Evolutionary conservation across 2,329 filamentous ascomycete species (phyloP).

Genomic region (Podosphaera aphanis): DNA sequence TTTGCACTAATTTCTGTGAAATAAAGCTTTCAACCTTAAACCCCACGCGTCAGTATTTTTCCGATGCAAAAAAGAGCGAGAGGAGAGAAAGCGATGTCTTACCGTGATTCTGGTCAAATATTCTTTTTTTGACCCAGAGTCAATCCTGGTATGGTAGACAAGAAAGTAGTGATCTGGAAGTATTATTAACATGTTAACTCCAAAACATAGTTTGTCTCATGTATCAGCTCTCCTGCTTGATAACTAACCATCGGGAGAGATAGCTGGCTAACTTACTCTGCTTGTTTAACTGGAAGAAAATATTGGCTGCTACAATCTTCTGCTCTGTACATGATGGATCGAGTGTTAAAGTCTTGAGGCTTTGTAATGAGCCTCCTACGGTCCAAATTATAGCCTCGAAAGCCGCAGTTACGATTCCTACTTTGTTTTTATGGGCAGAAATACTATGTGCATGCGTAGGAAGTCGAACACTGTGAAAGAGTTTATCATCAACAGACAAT

Average conservation of each 20-base stretch:
- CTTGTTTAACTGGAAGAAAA: constrained; percentile 1
- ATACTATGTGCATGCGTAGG: constrained; percentile 2
- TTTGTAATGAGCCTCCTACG: constrained; percentile 4
- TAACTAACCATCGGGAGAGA: no score
- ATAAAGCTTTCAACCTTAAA: not conserved
- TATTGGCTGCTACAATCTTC: not conserved
- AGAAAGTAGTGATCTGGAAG: not conserved
- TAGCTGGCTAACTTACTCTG: not conserved
- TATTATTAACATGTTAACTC: not conserved
- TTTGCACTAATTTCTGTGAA: not conserved
- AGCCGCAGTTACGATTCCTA: constrained; percentile 6
- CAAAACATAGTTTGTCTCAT: no score
- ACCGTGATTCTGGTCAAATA: not conserved
- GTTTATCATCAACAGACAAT: not conserved
- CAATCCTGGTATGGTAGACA: not conserved
- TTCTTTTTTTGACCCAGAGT: not conserved
- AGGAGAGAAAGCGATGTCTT: not conserved
- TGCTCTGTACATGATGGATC: not conserved
- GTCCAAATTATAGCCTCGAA: constrained; percentile 7
- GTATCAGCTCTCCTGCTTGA: no score
- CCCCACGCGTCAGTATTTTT: not conserved
- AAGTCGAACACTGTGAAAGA: constrained; percentile 3
- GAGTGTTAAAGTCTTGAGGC: constrained; percentile 1
- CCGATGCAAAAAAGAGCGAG: not conserved
- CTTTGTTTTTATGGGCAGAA: constrained; percentile 3